Evolutionary conservation across 768 basidiomycete species (phyloP), one percentile per base, ranked within the genome.

Genomic region (Mycena crocata): DNA sequence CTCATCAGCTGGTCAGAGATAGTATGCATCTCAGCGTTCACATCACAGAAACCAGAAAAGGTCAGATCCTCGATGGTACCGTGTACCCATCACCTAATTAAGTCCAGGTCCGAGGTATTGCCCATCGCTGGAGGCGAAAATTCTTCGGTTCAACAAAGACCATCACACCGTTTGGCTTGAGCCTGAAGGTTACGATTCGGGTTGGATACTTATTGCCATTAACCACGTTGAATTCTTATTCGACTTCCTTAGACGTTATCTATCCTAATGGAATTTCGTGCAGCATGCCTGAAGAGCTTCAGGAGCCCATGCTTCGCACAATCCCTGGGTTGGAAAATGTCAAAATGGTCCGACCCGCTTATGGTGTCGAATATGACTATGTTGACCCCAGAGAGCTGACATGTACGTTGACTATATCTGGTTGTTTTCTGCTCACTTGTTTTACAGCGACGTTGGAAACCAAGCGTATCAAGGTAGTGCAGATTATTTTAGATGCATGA

Each of bases 331-430:
- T 97, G 30, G 93, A 96, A 78, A 89, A 91, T 30, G 95, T 91
- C 31, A 87, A 90, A 73, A 92, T 97, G 85, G 86, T 93, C 5
- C 81, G 85, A 70, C 95, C 95, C 1, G 95, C 94, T 0, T 97
- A 96, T 79, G 95, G 95, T 3, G 94, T 97, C 34, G 94, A 97
- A 75, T 97, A 97, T 69, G 95, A 97, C 73, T 90, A 94, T 73
- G 84, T 97, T 14, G 94, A 97, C 79, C 91, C 95, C 12, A 81
- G 93, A 24, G 95, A 96, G 69, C 84, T 97, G 39, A 81, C 80
- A 32, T 81, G 93, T 93, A 68, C 69, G 92, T 84, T 49, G 37
- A 26, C 60, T 45, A 31, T 21, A 23, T 21, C 24, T 26, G 5
- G 10, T 26, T 44, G 35, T 34, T 13, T 4, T 26, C 42, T 46